These are phyloP conservation scores for Purpureocillium takamizusanense DNA, from an alignment of 2,329 filamentous ascomycete genomes.

Conservation along the genomic window DNA sequence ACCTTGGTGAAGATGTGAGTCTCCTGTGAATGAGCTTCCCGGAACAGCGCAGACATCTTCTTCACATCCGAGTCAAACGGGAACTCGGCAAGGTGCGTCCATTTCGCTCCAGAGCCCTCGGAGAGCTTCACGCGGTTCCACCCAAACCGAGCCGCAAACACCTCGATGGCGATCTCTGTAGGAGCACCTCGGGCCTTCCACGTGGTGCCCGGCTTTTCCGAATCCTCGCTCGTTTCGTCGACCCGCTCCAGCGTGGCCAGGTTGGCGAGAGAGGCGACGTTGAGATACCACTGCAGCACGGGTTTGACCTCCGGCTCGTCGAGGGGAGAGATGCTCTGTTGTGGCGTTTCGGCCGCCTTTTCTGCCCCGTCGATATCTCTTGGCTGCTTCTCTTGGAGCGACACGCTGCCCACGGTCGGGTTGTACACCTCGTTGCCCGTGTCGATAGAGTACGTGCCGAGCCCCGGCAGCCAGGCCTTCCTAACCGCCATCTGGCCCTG, in stretches of 20 bases:
- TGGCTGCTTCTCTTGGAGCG: constrained; percentile 54
- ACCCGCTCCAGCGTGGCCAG: constrained; percentile 48
- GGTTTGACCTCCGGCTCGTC: constrained; percentile 37
- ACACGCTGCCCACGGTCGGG: constrained; percentile 48
- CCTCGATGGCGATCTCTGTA: constrained; percentile 68
- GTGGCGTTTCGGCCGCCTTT: constrained; percentile 17
- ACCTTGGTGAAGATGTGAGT: constrained; percentile 48
- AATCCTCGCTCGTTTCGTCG: constrained; percentile 32
- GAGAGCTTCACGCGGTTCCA: no score
- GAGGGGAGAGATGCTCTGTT: constrained; percentile 15
- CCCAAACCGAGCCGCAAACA: constrained; percentile 62
- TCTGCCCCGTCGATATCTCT: constrained; percentile 37
- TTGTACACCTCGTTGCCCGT: constrained; percentile 52
- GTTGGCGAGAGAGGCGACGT: constrained; percentile 56
- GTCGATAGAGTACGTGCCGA: constrained; percentile 47
- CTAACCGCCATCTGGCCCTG: constrained; percentile 62
- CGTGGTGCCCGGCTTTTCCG: constrained; percentile 11
- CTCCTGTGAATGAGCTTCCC: constrained; percentile 37
- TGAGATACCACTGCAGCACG: constrained; percentile 39
- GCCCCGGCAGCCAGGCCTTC: constrained; percentile 54
- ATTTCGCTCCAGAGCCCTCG: constrained; percentile 36
- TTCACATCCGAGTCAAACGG: constrained; percentile 74
- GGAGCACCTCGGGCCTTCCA: constrained; percentile 65
- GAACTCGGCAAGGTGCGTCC: constrained; percentile 60
- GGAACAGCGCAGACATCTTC: constrained; percentile 71